Percentiles rank a stretch among this genome's conserved stretches.
These are phyloP conservation scores for Dujonia santamariae DNA, from an alignment of 1,139 yeast genomes.

Conservation along the genomic window DNA sequence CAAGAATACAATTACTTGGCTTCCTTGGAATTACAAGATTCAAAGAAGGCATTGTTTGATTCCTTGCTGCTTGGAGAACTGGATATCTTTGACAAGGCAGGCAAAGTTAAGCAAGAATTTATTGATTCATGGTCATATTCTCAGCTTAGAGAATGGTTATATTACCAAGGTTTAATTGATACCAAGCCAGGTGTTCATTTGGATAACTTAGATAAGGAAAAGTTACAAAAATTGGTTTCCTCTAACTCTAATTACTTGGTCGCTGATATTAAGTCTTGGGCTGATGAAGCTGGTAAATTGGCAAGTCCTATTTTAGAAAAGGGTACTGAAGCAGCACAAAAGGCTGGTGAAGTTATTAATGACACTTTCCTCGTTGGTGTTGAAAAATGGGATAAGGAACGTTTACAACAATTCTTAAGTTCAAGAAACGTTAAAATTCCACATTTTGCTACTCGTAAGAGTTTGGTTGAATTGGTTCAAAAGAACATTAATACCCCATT, in stretches of 20 bases:
- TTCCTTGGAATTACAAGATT: constrained; percentile 29
- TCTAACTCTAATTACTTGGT: constrained; percentile 31
- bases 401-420: constrained; percentile 49
- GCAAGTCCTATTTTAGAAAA: constrained; percentile 23
- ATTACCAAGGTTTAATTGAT: constrained; percentile 22
- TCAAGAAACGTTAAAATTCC: constrained; percentile 51
- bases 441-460: constrained; percentile 40
- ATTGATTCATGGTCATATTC: constrained; percentile 38
- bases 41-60: constrained; percentile 36
- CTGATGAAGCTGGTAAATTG: constrained; percentile 21
- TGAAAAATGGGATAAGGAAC: constrained; percentile 46
- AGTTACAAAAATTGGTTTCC: constrained; percentile 18
- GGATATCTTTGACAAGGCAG: constrained; percentile 35
- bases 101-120: constrained; percentile 41
- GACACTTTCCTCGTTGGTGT: constrained; percentile 45
- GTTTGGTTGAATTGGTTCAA: constrained; percentile 47
- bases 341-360: constrained; percentile 31
- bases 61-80: constrained; percentile 32
- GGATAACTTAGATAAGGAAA: constrained; percentile 16
- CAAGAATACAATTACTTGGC: constrained; percentile 41
- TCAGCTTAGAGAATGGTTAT: constrained; percentile 31
- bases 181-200: constrained; percentile 21
- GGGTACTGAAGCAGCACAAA: constrained; percentile 17
- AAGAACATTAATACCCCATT: constrained; percentile 42
- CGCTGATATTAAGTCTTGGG: constrained; percentile 41